phyloP scores from a whole-genome alignment of 2,329 filamentous ascomycete species.

The Ascochyta lentis region DNA sequence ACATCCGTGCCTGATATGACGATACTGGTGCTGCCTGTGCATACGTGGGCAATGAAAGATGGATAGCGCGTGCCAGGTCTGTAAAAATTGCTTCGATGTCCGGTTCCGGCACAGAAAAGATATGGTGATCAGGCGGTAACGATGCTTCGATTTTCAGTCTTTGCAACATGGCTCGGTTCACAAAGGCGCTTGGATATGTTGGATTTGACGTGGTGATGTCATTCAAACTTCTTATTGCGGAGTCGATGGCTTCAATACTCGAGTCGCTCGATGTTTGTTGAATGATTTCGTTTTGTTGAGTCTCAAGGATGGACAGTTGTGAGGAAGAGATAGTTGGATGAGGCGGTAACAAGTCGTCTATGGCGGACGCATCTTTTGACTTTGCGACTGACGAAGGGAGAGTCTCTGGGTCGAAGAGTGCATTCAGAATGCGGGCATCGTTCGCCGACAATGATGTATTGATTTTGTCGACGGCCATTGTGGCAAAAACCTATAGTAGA shows the following conservation, averaged over 20 bases:
- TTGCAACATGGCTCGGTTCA: conserved; percentile 75
- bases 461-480: conserved; percentile 46
- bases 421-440: conserved; percentile 47
- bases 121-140: background rate
- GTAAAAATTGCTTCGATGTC: conserved; percentile 34
- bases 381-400: conserved; percentile 59
- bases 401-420: conserved; percentile 51
- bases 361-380: conserved; percentile 52
- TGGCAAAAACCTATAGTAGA: background rate
- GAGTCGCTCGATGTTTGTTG: conserved; percentile 25
- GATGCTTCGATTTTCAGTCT: conserved; percentile 55
- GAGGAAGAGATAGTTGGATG: conserved; percentile 50
- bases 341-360: conserved; percentile 49
- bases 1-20: conserved; percentile 67
- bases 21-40: conserved; percentile 47
- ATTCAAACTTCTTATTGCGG: conserved; percentile 53
- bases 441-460: conserved; percentile 54
- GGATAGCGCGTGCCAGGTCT: conserved; percentile 58
- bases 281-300: conserved; percentile 55
- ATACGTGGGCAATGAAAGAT: conserved; percentile 55
- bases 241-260: conserved; percentile 18
- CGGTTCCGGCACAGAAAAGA: conserved; percentile 24
- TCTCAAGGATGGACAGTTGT: conserved; percentile 51
- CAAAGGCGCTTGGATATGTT: conserved; percentile 73
- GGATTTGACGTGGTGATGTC: conserved; percentile 65